phyloP scores from a whole-genome alignment of 371 early-diverging fungal species.

The Mucor mucedo region DNA sequence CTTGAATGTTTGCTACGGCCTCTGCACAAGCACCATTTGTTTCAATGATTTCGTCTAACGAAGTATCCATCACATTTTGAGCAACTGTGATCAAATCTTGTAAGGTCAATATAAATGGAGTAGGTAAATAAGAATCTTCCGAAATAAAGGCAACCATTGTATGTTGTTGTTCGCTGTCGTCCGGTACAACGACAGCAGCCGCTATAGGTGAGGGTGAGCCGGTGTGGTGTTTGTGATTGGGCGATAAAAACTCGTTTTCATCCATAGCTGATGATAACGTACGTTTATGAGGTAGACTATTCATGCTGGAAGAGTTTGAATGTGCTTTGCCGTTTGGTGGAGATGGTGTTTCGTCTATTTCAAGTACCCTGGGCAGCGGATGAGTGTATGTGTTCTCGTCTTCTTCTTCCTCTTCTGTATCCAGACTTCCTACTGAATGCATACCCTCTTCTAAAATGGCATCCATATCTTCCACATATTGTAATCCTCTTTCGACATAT shows the following conservation, averaged over 20 bases:
- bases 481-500: conserved; percentile 70
- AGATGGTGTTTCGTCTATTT: conserved; percentile 19
- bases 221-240: background rate
- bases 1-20: conserved; percentile 53
- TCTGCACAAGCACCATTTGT: conserved; percentile 55
- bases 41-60: conserved; percentile 56
- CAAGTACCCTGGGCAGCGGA: conserved; percentile 21
- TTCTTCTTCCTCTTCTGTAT: conserved; percentile 30
- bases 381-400: background rate
- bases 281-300: conserved; percentile 33
- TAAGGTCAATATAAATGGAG: conserved; percentile 63
- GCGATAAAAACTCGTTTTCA: background rate
- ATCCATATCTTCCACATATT: conserved; percentile 60
- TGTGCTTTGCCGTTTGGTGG: background rate
- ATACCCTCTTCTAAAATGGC: conserved; percentile 34
- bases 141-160: conserved; percentile 56
- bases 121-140: conserved; percentile 65
- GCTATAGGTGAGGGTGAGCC: background rate
- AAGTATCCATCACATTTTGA: conserved; percentile 62
- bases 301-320: conserved; percentile 8
- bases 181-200: background rate
- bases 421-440: conserved; percentile 25
- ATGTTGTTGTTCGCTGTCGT: background rate
- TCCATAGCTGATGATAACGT: conserved; percentile 24
- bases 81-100: conserved; percentile 63